Evolutionary conservation across 768 basidiomycete species (phyloP).

Genomic region (Coprinopsis cinerea): DNA sequence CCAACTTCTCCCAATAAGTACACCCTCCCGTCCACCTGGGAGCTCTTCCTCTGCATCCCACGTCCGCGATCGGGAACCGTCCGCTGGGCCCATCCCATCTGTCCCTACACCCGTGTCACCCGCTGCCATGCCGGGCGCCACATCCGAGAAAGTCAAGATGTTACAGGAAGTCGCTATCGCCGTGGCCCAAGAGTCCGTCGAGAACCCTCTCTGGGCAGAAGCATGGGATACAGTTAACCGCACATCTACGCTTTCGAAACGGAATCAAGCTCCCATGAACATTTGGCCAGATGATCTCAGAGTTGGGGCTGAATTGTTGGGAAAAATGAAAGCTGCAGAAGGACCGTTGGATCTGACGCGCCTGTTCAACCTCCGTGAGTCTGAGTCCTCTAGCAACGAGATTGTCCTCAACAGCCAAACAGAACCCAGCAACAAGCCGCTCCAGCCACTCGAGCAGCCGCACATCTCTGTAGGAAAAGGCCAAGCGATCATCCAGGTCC

Average conservation of each 20-base stretch:
- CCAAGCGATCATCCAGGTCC: constrained; percentile 60
- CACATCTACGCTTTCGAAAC: constrained; percentile 12
- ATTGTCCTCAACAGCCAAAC: constrained; percentile 1
- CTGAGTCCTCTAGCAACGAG: background rate
- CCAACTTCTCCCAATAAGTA: constrained; percentile 55
- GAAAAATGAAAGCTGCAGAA: constrained; percentile 29
- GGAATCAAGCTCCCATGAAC: constrained; percentile 22
- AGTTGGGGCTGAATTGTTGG: constrained; percentile 37
- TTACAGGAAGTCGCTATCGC: constrained; percentile 62
- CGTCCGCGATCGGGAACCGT: constrained; percentile 25
- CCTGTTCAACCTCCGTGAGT: constrained; percentile 38
- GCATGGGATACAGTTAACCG: constrained; percentile 47
- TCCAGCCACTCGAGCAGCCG: constrained; percentile 41
- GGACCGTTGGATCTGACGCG: constrained; percentile 36
- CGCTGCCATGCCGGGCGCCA: constrained; percentile 58
- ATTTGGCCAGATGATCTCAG: constrained; percentile 59
- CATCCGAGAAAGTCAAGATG: constrained; percentile 59
- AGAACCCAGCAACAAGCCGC: constrained; percentile 11
- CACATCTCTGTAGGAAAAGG: constrained; percentile 61
- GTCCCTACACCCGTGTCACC: constrained; percentile 86
- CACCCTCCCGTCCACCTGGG: constrained; percentile 54
- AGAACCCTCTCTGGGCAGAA: constrained; percentile 65
- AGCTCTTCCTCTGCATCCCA: constrained; percentile 34
- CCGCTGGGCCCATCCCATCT: constrained; percentile 27
- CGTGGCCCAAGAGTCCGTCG: constrained; percentile 64